Base-by-base conservation (phyloP, 1,139 yeast species). In the Tardiomyces digboiensis region DNA sequence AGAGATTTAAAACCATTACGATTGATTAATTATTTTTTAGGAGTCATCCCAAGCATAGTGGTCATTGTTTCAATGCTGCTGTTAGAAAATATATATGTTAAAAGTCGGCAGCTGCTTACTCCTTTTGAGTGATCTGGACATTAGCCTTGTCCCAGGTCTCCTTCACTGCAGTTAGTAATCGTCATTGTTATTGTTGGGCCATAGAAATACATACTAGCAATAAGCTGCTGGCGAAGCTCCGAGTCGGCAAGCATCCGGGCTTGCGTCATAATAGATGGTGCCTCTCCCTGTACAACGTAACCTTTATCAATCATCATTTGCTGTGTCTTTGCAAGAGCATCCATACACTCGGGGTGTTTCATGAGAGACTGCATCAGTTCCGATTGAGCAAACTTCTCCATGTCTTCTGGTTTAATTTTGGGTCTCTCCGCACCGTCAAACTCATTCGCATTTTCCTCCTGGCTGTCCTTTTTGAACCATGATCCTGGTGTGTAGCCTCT, bases 271-370 rank as follows among this genome's bases (percentile, higher is more conserved):
- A 50, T 37, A 19, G 46, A 39, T 21, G 49, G 48, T 20, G 49
- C 40, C 13, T 45, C 49, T 3, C 44, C 47, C 19, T 46, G 49
- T 20, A 38, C 45, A 10, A 42, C 14, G 33, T 26, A 26, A 3
- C 33, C 33, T 16, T 43, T 53, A 45, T 42, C 48, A 39, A 41
- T 44, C 38, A 55, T 44, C 21, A 55, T 39, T 29, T 44, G 44
- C 38, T 50, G 50, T 6, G 52, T 49, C 44, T 52, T 47, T 23
- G 49, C 43, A 21, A 54, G 46, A 19, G 51, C 52, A 40, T 45
- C 52, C 36, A 52, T 43, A 10, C 55, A 50, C 29, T 47, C 43
- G 16, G 55, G 49, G 44, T 48, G 46, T 21, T 42, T 38, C 39
- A 46, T 36, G 33, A 48, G 41, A 36, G 44, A 36, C 36, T 41